phyloP scores from a whole-genome alignment of 1,284 basidiomycete species.

The Sanghuangporus baumii region DNA sequence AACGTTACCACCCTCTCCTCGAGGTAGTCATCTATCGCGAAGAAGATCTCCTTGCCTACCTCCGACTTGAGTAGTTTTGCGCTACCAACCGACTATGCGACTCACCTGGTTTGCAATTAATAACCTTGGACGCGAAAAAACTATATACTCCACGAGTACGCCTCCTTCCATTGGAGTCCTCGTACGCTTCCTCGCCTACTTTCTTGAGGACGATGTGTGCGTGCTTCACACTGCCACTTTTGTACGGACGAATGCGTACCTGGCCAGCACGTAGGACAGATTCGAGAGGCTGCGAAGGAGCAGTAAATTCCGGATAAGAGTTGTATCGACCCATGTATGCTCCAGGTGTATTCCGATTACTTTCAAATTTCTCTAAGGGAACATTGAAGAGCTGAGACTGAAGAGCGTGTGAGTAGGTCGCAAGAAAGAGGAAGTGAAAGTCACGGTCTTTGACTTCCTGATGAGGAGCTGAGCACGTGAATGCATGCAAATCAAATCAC shows the following conservation, averaged over 20 bases:
- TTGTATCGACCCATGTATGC: neutral
- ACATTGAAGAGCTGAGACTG: too few species aligned
- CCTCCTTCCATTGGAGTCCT: slow-evolving; percentile 3
- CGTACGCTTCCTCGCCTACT: slow-evolving; percentile 15
- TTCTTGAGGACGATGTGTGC: slow-evolving; percentile 14
- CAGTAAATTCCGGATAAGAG: neutral
- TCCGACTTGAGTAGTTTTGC: neutral
- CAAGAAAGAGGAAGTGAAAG: too few species aligned
- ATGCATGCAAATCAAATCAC: too few species aligned
- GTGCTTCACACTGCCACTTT: slow-evolving; percentile 15
- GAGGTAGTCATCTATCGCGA: slow-evolving; percentile 10
- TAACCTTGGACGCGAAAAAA: slow-evolving; percentile 15
- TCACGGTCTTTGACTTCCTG: too few species aligned
- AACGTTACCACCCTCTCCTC: slow-evolving; percentile 10
- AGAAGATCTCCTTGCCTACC: slow-evolving; percentile 13
- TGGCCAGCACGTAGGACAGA: slow-evolving; percentile 6
- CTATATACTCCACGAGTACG: slow-evolving; percentile 13
- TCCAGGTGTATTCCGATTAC: neutral
- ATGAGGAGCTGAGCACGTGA: too few species aligned
- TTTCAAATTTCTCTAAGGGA: too few species aligned
- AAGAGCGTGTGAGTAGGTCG: too few species aligned
- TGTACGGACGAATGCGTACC: slow-evolving; percentile 10
- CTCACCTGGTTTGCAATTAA: slow-evolving; percentile 15
- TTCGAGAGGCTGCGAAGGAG: neutral
- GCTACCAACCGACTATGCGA: neutral